Base-by-base conservation (phyloP, 2,329 filamentous ascomycete genomes). In the Diaporthe capsici region DNA sequence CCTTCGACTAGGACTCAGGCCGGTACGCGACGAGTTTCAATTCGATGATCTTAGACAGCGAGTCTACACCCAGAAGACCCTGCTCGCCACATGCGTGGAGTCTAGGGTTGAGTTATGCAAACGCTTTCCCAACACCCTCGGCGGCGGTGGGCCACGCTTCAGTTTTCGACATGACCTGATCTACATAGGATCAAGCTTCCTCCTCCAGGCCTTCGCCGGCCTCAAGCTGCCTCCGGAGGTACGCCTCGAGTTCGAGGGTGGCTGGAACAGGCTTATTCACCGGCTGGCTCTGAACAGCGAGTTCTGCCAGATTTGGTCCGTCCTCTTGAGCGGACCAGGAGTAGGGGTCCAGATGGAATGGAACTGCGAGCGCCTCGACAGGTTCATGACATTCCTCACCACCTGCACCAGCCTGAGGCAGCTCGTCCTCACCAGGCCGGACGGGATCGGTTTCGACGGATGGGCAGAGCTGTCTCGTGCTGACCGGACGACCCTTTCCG, bases 141-240 rank as follows among this genome's bases (percentile, higher is more conserved):
- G 12, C 12, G 44, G 31, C 44, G 5, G 6, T 39, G 63, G 44
- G 22, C 44, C 13, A 22, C 63, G 28, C 44, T 51, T 51, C 63
- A 68, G 44, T 20, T 37, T 37, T 37, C 44, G 44, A 51, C 28
- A 51, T 34, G 63, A 51, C 28, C 28, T 68, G 63, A 37, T 68
- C 44, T 51, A 51, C 31, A 37, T 68, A 17, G 44, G 2, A 7
- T 17, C 28, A 15, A 28, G 15, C 9, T 9, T 67, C 6, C 4
- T 28, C 28, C 7, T 2, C 12, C 17, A n/a, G 2, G 7, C 3
- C 25, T n/a, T n/a, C 6, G 12, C 1, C 5, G 2, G 20, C 3
- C 28, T n/a, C 31, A n/a, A 20, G 31, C 31, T 25, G 20, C 6
- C 7, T n/a, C 13, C 6, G 10, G 20, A 12, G 28, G 15, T 37